Evolutionary conservation across 306 rosid genomes (phyloP).

Genomic region (Cucumis hystrix): DNA sequence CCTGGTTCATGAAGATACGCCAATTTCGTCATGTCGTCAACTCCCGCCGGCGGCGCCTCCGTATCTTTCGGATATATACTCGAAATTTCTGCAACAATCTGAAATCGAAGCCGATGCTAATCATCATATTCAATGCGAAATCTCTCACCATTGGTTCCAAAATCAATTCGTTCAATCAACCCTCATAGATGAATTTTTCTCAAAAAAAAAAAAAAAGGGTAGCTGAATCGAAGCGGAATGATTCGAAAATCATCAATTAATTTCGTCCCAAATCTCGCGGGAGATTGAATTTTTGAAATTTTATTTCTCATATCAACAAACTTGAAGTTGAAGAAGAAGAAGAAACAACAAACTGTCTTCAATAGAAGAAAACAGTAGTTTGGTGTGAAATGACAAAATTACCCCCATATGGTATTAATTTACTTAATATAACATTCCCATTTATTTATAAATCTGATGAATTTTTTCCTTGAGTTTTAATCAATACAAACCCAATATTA

Average conservation of each 20-base stretch:
- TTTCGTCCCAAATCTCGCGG: not conserved
- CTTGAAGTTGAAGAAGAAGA: too few relatives aligned
- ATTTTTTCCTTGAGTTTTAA: not conserved
- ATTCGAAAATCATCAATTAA: not conserved
- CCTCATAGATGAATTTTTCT: not conserved
- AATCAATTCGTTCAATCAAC: not conserved
- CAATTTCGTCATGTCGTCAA: conserved; percentile 85
- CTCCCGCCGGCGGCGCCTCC: conserved; percentile 86
- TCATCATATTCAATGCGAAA: conserved; percentile 4
- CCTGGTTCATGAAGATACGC: conserved; percentile 86
- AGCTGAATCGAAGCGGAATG: not conserved
- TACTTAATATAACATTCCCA: not conserved
- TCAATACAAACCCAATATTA: too few relatives aligned
- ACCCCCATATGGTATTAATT: not conserved
- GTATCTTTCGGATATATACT: conserved; percentile 74
- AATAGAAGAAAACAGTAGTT: not conserved
- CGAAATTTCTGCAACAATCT: conserved; percentile 58
- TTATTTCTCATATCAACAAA: not conserved
- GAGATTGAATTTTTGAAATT: not conserved
- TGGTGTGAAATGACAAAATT: not conserved
- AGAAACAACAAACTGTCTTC: not conserved
- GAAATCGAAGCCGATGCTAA: conserved; percentile 17
- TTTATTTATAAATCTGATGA: not conserved
- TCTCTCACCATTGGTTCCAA: not conserved
- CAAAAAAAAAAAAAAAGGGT: not conserved